Evolutionary conservation across 2,329 filamentous ascomycete genomes (phyloP), one percentile per base, ranked within the genome.

Genomic region (Tricladium varicosporioides): DNA sequence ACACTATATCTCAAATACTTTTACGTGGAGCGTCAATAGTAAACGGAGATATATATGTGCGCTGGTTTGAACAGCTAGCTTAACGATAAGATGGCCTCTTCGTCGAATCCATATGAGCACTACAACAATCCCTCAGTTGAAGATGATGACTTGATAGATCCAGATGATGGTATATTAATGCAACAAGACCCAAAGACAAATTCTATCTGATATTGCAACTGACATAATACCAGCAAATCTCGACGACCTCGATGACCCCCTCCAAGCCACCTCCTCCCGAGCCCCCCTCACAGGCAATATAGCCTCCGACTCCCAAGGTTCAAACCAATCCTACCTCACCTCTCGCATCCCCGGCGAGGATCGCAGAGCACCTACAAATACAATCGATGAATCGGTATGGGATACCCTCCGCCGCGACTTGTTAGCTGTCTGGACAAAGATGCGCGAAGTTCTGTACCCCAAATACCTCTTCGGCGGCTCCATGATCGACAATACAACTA

Each of bases 361-460:
- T 77, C 89, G 94, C 54, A 84, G 88, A 62, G 92, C 94, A 14
- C 84, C 92, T 7, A 86, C 88, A 64, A 96, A 95, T 76, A 99
- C 94, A 47, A 95, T 99, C 73, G 94, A 99, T 74, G 94, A 99
- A 76, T 87, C 86, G 1, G 94, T 99, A 43, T 99, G 94, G 94
- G 91, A 93, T 45, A 99, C 94, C n/a, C 79, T 99, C 59, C 91
- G 89, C 52, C 88, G 94, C 65, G 94, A 99, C 73, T 77, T 99
- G 63, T 76, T 93, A 7, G 94, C 92, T 22, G 91, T 97, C 36
- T 97, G 94, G 93, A 89, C 91, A 76, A 99, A 99, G 81, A 91
- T 99, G 87, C 87, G 90, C 73, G 93, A 97, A 78, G 94, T 99
- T 42, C 84, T 99, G 59, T 99, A 91, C 75, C 94, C 94, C 15